phyloP scores from a whole-genome alignment of 352 stramenopile genomes.

The Phytopythium oedochilum region DNA sequence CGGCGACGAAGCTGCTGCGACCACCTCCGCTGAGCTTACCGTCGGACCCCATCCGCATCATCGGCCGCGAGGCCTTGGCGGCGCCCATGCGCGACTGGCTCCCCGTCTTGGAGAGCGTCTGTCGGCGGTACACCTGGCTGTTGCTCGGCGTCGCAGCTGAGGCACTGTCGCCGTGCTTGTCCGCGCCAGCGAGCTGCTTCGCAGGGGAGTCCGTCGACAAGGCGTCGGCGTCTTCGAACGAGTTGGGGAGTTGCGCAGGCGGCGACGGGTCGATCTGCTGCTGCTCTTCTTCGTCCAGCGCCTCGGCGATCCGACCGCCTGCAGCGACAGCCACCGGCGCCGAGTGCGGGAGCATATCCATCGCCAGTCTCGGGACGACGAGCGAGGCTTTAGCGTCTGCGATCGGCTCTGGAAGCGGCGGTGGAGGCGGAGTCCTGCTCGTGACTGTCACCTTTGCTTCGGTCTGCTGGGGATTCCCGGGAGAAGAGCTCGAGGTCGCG shows the following conservation, averaged over 20 bases:
- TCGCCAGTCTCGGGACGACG: neutral
- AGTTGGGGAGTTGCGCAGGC: neutral
- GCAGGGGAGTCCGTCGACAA: neutral
- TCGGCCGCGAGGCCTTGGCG: neutral
- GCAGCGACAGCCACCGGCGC: neutral
- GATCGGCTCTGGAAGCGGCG: neutral
- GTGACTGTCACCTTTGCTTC: neutral
- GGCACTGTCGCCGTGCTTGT: neutral
- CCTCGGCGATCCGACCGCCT: neutral
- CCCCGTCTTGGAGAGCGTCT: constrained; percentile 4
- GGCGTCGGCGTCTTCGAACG: neutral
- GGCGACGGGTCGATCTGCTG: neutral
- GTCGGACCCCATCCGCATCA: neutral
- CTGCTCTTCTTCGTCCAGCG: neutral
- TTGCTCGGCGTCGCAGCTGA: neutral
- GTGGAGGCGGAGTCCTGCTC: neutral
- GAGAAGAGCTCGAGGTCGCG: neutral
- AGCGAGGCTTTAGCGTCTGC: neutral
- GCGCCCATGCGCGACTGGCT: constrained; percentile 6
- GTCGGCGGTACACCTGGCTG: constrained; percentile 4
- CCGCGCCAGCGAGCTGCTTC: neutral
- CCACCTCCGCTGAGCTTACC: neutral
- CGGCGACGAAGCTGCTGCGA: neutral
- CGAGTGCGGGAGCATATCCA: constrained; percentile 1
- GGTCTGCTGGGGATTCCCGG: neutral